A percentile compares a stretch with the other conserved stretches of the same genome.
phyloP scores from a whole-genome alignment of 1,284 basidiomycete genomes.

The Peniophora sp. region DNA sequence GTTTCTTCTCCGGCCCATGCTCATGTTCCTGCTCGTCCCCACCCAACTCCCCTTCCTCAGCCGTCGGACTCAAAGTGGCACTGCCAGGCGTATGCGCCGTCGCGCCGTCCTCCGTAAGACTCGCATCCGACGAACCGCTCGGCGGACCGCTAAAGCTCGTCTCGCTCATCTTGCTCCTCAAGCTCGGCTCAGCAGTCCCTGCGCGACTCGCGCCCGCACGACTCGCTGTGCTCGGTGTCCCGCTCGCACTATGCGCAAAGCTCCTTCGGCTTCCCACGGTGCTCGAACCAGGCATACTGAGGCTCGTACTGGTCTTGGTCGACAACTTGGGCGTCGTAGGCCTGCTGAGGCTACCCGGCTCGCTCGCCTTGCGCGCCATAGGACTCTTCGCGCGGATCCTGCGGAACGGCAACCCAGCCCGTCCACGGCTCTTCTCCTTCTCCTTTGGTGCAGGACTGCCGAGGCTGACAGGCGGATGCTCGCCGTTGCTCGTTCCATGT shows the following conservation, averaged over 20 bases:
- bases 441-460: constrained; percentile 48
- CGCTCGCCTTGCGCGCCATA: constrained; percentile 49
- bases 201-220: not conserved
- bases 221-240: not conserved
- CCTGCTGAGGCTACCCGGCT: no score
- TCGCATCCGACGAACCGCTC: constrained; percentile 56
- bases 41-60: constrained; percentile 6
- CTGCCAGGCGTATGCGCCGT: constrained; percentile 13
- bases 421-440: constrained; percentile 38
- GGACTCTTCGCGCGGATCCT: constrained; percentile 62
- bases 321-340: no score
- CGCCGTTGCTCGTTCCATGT: constrained; percentile 32
- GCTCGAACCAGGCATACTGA: not conserved
- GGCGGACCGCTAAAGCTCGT: constrained; percentile 54
- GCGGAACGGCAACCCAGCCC: constrained; percentile 63
- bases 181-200: not conserved
- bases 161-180: constrained; percentile 61
- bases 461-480: constrained; percentile 20
- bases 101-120: constrained; percentile 23
- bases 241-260: not conserved
- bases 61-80: not conserved
- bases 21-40: constrained; percentile 6
- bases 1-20: constrained; percentile 42
- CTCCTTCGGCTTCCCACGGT: not conserved
- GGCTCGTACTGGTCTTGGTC: no score